Conservation (phyloP, 176 grass and related monocot species). For the Musa acuminata region DNA sequence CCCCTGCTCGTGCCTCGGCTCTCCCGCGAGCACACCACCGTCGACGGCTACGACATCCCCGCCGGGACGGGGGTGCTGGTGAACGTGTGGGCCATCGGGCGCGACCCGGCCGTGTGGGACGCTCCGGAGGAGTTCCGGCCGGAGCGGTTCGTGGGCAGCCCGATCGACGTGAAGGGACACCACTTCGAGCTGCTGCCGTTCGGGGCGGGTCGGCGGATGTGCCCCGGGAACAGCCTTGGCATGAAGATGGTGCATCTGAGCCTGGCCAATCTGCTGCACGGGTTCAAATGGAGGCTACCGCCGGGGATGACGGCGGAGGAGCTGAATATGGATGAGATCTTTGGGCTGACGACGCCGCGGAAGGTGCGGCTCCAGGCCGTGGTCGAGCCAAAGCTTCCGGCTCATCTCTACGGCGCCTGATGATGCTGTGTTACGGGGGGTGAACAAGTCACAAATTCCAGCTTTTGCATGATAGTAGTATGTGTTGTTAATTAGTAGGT, state of each 20-base stretch:
- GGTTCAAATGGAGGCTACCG: slow-evolving; percentile 46
- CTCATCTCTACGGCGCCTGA: no score
- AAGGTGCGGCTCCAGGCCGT: neutral
- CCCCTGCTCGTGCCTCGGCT: slow-evolving; percentile 5
- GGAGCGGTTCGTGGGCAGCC: slow-evolving; percentile 27
- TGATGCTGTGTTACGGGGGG: no score
- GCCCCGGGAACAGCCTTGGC: slow-evolving; percentile 40
- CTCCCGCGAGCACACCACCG: slow-evolving; percentile 8
- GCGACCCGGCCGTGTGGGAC: slow-evolving; percentile 51
- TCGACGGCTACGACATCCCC: slow-evolving; percentile 43
- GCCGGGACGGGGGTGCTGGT: slow-evolving; percentile 41
- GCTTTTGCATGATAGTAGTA: no score
- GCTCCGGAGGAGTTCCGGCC: slow-evolving; percentile 41
- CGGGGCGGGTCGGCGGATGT: slow-evolving; percentile 51
- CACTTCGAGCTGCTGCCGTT: slow-evolving; percentile 53
- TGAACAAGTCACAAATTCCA: no score
- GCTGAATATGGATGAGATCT: slow-evolving; percentile 40
- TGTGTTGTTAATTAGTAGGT: no score
- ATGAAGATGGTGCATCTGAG: slow-evolving; percentile 40
- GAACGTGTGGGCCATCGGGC: slow-evolving; percentile 43
- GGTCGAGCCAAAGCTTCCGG: slow-evolving; percentile 17
- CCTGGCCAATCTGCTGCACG: slow-evolving; percentile 48
- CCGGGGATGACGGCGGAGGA: slow-evolving; percentile 25
- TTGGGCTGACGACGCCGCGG: slow-evolving; percentile 1
- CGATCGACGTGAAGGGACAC: slow-evolving; percentile 46